phyloP scores from a whole-genome alignment of 176 grass and related monocot genomes.

The Musa acuminata region DNA sequence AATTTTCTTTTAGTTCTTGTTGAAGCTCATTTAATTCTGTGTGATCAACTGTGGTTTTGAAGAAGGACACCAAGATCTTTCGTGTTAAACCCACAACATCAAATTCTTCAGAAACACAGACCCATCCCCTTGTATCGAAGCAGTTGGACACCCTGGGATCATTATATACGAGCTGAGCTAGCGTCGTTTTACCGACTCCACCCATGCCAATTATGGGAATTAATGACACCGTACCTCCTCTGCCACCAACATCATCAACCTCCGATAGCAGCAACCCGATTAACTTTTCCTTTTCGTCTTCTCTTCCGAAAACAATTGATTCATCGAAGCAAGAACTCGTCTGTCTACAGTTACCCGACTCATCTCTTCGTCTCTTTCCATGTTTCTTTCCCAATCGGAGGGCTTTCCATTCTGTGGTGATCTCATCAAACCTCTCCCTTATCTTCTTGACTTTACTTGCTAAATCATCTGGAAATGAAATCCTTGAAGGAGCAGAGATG shows the following conservation, averaged over 20 bases:
- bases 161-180: constrained; percentile 36
- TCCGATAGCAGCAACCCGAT: constrained; percentile 20
- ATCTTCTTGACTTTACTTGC: constrained; percentile 6
- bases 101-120: constrained; percentile 26
- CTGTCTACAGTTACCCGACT: neutral
- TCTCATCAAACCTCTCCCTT: constrained; percentile 25
- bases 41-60: constrained; percentile 10
- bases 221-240: neutral
- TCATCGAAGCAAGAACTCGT: constrained; percentile 1
- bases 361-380: neutral
- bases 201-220: constrained; percentile 7
- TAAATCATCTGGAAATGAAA: constrained; percentile 16
- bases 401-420: constrained; percentile 18
- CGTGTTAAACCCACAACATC: constrained; percentile 21
- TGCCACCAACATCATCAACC: neutral
- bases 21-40: constrained; percentile 23
- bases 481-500: neutral
- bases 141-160: constrained; percentile 4
- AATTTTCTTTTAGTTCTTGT: constrained; percentile 9
- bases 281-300: constrained; percentile 13
- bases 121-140: constrained; percentile 26
- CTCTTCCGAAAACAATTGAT: constrained; percentile 20
- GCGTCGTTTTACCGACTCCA: constrained; percentile 15
- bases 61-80: constrained; percentile 18
- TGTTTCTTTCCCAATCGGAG: neutral